phyloP scores from a whole-genome alignment of 2,329 filamentous ascomycete genomes.

The Helotiales sp. region DNA sequence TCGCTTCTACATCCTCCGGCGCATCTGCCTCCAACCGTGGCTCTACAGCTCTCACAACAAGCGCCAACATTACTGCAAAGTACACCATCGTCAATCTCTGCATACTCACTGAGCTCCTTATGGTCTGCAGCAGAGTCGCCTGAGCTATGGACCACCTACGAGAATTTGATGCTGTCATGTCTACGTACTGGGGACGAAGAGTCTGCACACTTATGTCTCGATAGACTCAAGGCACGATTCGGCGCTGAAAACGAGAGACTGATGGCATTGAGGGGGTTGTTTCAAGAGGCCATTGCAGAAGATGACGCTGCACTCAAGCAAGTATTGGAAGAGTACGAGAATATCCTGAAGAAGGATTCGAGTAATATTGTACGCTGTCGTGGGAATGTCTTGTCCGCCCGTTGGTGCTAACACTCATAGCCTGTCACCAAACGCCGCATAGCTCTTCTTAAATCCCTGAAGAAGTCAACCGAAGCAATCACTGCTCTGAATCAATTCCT shows the following conservation, averaged over 20 bases:
- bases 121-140: conserved; percentile 65
- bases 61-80: conserved; percentile 56
- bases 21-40: conserved; percentile 55
- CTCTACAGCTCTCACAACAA: conserved; percentile 59
- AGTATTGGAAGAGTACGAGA: conserved; percentile 76
- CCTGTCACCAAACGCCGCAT: conserved; percentile 83
- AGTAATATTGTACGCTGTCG: conserved; percentile 71
- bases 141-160: conserved; percentile 81
- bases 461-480: conserved; percentile 70
- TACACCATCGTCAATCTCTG: conserved; percentile 53
- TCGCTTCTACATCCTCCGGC: conserved; percentile 58
- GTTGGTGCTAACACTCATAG: conserved; percentile 47
- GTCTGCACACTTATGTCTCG: conserved; percentile 73
- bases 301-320: conserved; percentile 64
- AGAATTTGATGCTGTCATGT: conserved; percentile 83
- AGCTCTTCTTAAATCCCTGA: conserved; percentile 75
- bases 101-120: conserved; percentile 54
- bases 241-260: conserved; percentile 82
- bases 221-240: conserved; percentile 77
- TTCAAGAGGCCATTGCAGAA: conserved; percentile 78
- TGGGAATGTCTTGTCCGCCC: neutral
- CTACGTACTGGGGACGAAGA: conserved; percentile 81
- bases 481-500: conserved; percentile 72
- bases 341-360: conserved; percentile 69
- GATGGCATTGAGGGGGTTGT: conserved; percentile 78